phyloP scores from a whole-genome alignment of 805 yeast genomes.

The Nadsonia fulvescens region DNA sequence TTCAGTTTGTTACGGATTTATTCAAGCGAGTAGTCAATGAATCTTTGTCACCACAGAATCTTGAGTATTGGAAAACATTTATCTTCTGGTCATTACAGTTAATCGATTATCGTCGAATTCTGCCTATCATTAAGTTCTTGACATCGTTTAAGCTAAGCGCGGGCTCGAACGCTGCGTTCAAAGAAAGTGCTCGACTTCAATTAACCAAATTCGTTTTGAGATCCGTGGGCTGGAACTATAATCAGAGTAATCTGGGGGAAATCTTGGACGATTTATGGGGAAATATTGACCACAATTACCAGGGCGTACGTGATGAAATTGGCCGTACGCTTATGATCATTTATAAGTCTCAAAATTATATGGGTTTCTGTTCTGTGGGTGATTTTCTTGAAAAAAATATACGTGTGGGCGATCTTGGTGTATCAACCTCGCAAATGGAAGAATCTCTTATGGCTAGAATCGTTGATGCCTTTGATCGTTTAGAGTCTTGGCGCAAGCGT shows the following conservation, averaged over 20 bases:
- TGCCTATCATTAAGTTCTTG: constrained; percentile 29
- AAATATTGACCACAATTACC: constrained; percentile 45
- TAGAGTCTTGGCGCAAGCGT: constrained; percentile 24
- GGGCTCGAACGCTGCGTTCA: constrained; percentile 41
- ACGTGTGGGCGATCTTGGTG: constrained; percentile 21
- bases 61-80: constrained; percentile 56
- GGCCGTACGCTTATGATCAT: constrained; percentile 40
- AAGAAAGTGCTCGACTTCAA: constrained; percentile 40
- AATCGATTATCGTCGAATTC: constrained; percentile 39
- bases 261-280: constrained; percentile 27
- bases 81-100: constrained; percentile 58
- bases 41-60: constrained; percentile 57
- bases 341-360: constrained; percentile 25
- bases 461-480: constrained; percentile 25
- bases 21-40: constrained; percentile 25
- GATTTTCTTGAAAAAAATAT: constrained; percentile 24
- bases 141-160: constrained; percentile 29
- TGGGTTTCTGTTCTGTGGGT: constrained; percentile 23
- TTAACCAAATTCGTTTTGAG: too few relatives aligned
- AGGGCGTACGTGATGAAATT: constrained; percentile 49
- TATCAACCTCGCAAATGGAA: constrained; percentile 15
- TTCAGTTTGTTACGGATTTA: constrained; percentile 23
- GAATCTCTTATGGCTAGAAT: constrained; percentile 21
- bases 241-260: constrained; percentile 22
- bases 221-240: constrained; percentile 37